Evolutionary conservation across 768 basidiomycete genomes (phyloP), one percentile per base, ranked within the genome.

Genomic region (Hygrophorus pudorinus): DNA sequence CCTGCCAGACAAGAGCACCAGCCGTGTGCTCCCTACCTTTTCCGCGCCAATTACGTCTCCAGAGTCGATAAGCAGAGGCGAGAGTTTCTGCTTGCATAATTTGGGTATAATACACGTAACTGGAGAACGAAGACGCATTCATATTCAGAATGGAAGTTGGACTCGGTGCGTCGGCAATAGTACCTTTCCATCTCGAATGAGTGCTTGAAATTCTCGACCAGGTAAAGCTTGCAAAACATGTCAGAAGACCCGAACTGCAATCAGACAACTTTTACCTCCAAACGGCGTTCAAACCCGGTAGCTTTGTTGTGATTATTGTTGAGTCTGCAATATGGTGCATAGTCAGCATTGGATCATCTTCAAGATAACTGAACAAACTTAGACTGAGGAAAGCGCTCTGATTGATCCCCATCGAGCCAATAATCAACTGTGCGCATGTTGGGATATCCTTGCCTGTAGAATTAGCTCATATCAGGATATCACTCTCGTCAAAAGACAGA

Each of bases 1-100:
- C 81, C 79, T 94, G 91, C 93, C 93, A 97, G 18, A 96, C 92
- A 30, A 97, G 73, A 27, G 91, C 93, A 36, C 90, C 91, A 4
- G 90, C 78, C 1, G 85, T 90, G 60, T 88, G 81, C 56, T 96
- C 86, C 54, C 66, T 75, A 6, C 90, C 90, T 48, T 61, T 74
- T n/a, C 94, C 94, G 27, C 72, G 68, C 90, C 91, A 98, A 59
- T 91, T 85, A 13, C 94, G 73, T 45, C 91, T 70, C 94, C 93
- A 97, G 1, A 90, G 67, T 14, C 86, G 78, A 60, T 89, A 96
- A 0, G 94, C 94, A 16, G 85, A 78, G 1, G 81, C 78, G 14
- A 97, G 71, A 2, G 85, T 80, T 62, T 97, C 93, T 3, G 92
- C 86, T 63, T 98, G 94, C 88, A 97, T 93, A 44, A 94, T 66